Evolutionary conservation across 2,329 filamentous ascomycete species (phyloP).

Genomic region (Fusarium nygamai): DNA sequence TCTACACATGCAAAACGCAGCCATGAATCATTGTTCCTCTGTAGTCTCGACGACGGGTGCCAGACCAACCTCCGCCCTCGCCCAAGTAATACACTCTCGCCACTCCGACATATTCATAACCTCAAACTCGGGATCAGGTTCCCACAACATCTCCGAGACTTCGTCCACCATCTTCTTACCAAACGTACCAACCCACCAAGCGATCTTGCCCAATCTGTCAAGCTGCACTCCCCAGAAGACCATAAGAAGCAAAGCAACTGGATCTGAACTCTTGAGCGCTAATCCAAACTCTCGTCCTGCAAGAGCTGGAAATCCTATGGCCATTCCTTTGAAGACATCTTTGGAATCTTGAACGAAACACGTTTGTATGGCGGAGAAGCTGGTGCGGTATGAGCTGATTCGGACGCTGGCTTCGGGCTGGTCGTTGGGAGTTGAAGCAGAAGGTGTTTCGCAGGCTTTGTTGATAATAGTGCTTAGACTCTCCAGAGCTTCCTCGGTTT

Average conservation of each 20-base stretch:
- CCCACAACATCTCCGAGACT: conserved; percentile 24
- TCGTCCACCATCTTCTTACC: conserved; percentile 37
- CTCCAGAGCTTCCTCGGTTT: conserved; percentile 18
- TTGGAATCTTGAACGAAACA: conserved; percentile 50
- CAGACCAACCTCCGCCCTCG: conserved; percentile 30
- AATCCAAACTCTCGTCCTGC: conserved; percentile 46
- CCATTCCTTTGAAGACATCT: conserved; percentile 45
- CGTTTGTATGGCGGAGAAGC: conserved; percentile 46
- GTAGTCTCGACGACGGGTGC: not conserved
- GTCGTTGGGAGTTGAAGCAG: not conserved
- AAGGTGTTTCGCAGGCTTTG: conserved; percentile 6
- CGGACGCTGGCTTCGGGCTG: not conserved
- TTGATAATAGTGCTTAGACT: conserved; percentile 23
- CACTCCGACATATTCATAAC: conserved; percentile 22
- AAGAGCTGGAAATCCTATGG: conserved; percentile 45
- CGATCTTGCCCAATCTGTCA: conserved; percentile 32
- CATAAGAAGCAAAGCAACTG: conserved; percentile 50
- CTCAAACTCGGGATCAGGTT: not conserved
- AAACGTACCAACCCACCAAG: conserved; percentile 42
- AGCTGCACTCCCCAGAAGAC: conserved; percentile 52
- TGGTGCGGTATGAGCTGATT: conserved; percentile 17
- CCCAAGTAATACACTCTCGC: conserved; percentile 34
- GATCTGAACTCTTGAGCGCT: conserved; percentile 46
- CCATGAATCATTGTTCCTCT: not conserved
- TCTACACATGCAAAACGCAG: not conserved